phyloP scores from a whole-genome alignment of 352 stramenopile species.

The Phytophthora sp. region DNA sequence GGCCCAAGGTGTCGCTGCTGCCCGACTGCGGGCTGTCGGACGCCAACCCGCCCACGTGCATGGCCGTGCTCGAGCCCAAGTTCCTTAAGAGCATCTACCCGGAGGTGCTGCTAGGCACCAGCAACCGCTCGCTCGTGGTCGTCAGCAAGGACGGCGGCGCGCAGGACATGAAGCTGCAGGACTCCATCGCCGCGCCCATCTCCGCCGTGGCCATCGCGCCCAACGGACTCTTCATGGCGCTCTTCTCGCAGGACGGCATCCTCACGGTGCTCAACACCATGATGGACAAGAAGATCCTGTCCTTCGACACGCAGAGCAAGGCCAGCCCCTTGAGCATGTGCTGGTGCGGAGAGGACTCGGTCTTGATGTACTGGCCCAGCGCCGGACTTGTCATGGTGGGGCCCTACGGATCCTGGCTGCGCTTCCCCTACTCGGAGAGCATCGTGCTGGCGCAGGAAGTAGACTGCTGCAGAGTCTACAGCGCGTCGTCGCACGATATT shows the following conservation, averaged over 20 bases:
- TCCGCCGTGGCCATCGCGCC: constrained; percentile 93
- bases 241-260: constrained; percentile 93
- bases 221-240: constrained; percentile 96
- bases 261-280: constrained; percentile 96
- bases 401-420: constrained; percentile 84
- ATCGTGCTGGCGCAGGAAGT: constrained; percentile 75
- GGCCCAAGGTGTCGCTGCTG: constrained; percentile 76
- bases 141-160: constrained; percentile 73
- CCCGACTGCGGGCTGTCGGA: constrained; percentile 78
- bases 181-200: constrained; percentile 88
- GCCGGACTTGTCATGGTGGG: constrained; percentile 86
- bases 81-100: constrained; percentile 92
- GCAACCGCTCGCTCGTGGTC: constrained; percentile 89
- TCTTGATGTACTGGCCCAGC: constrained; percentile 89
- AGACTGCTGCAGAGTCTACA: constrained; percentile 82
- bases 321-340: constrained; percentile 74
- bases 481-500: constrained; percentile 75
- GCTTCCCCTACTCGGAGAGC: constrained; percentile 83
- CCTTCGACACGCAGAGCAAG: constrained; percentile 89
- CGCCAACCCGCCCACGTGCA: constrained; percentile 80
- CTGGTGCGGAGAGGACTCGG: constrained; percentile 92
- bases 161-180: constrained; percentile 86
- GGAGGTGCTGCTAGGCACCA: constrained; percentile 94
- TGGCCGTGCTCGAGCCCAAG: constrained; percentile 93
- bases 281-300: constrained; percentile 94